Percentiles rank a stretch among this genome's conserved stretches.
These are phyloP conservation scores for Candida pseudoglaebosa DNA, from an alignment of 805 yeast genomes.

Conservation along the genomic window DNA sequence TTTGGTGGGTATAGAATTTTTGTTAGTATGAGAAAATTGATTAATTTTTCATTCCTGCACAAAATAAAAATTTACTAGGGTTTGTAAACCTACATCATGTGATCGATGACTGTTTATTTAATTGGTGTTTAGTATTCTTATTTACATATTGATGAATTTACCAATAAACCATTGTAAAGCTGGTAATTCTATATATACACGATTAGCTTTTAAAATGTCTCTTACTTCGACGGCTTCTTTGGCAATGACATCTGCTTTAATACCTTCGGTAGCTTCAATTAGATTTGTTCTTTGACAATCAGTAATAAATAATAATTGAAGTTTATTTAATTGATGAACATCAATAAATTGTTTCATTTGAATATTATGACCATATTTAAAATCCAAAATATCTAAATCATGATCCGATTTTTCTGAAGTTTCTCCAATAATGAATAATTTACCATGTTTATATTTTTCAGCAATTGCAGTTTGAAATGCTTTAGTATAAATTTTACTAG, in stretches of 20 bases:
- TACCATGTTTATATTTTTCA: slow-evolving; percentile 73
- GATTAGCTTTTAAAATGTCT: slow-evolving; percentile 75
- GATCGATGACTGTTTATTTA: not conserved
- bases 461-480: slow-evolving; percentile 84
- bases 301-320: slow-evolving; percentile 66
- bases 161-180: slow-evolving; percentile 62
- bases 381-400: slow-evolving; percentile 29
- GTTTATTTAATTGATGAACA: slow-evolving; percentile 45
- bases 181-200: slow-evolving; percentile 65
- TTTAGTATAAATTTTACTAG: slow-evolving; percentile 62
- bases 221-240: slow-evolving; percentile 80
- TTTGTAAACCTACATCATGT: not conserved
- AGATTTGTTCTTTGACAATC: slow-evolving; percentile 58
- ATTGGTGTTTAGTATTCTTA: not conserved
- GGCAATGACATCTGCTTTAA: slow-evolving; percentile 59
- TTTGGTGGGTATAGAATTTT: not conserved
- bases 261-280: slow-evolving; percentile 53
- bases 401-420: slow-evolving; percentile 17
- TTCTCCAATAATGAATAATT: slow-evolving; percentile 65
- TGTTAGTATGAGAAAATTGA: slow-evolving; percentile 4
- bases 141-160: slow-evolving; percentile 14
- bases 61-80: not conserved
- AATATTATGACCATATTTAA: slow-evolving; percentile 35
- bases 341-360: slow-evolving; percentile 49
- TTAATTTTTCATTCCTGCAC: slow-evolving; percentile 1